Conservation (phyloP, 164 flowering plant species). For the Pachysandra terminalis region DNA sequence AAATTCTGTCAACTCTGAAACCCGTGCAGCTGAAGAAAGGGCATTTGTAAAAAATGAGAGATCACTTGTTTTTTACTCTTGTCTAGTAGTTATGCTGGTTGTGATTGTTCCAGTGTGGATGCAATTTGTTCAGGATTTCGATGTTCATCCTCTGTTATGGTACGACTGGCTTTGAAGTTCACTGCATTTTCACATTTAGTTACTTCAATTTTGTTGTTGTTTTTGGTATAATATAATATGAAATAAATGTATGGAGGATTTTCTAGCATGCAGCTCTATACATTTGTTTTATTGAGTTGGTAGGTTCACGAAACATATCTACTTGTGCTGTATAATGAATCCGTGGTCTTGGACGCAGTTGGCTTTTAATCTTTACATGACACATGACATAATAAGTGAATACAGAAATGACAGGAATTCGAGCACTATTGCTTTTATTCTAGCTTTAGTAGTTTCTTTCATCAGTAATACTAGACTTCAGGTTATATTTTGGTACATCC, state of each 20-base stretch:
- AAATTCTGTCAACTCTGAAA: slow-evolving; percentile 16
- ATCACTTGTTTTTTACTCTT: slow-evolving; percentile 60
- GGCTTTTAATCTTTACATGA: neutral
- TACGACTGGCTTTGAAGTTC: slow-evolving; percentile 24
- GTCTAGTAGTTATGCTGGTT: slow-evolving; percentile 41
- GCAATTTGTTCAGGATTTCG: slow-evolving; percentile 72
- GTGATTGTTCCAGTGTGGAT: slow-evolving; percentile 75
- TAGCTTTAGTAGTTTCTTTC: no score
- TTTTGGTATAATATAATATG: no score
- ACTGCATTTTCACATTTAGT: neutral
- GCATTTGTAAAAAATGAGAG: slow-evolving; percentile 31
- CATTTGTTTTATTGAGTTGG: neutral
- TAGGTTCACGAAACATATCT: neutral
- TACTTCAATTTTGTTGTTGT: slow-evolving; percentile 1
- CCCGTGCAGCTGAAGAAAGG: slow-evolving; percentile 16
- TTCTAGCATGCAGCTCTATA: no score
- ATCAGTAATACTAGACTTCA: no score
- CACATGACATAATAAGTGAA: neutral
- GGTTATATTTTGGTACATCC: no score
- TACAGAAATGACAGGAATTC: neutral
- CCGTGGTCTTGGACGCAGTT: neutral
- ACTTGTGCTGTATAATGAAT: neutral
- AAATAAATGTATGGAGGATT: neutral
- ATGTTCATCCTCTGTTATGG: slow-evolving; percentile 77
- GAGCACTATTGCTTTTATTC: neutral